These are phyloP conservation scores for Linum tenue DNA, from an alignment of 345 rosid species.

Conservation along the genomic window DNA sequence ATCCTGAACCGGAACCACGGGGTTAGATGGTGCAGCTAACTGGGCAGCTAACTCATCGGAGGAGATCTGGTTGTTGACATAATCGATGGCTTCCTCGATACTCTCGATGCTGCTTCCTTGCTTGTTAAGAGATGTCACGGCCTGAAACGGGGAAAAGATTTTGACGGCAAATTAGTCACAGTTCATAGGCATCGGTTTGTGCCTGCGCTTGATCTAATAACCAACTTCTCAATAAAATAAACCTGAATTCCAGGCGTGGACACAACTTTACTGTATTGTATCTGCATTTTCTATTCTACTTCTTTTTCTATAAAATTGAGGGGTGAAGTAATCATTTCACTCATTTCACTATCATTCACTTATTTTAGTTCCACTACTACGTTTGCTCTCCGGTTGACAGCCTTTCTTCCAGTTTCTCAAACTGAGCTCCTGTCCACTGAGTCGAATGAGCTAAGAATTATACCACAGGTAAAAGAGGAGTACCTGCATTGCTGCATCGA, in stretches of 20 bases:
- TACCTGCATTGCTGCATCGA: constrained; percentile 62
- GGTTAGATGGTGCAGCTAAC: constrained; percentile 15
- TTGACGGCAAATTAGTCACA: not conserved
- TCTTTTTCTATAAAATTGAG: too few relatives aligned
- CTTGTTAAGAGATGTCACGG: constrained; percentile 36
- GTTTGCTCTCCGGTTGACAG: too few relatives aligned
- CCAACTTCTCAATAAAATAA: too few relatives aligned
- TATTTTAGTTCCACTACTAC: too few relatives aligned
- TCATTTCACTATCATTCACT: too few relatives aligned
- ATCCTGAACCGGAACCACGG: constrained; percentile 24
- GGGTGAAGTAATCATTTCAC: too few relatives aligned
- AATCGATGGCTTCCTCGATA: constrained; percentile 58
- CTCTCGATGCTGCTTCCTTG: constrained; percentile 31
- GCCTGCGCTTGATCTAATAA: too few relatives aligned
- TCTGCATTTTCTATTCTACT: too few relatives aligned
- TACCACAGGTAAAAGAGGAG: not conserved
- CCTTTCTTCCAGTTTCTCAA: not conserved
- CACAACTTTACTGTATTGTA: too few relatives aligned
- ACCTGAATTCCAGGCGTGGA: too few relatives aligned
- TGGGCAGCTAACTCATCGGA: constrained; percentile 22
- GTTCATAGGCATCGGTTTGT: too few relatives aligned
- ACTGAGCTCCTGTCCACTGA: not conserved
- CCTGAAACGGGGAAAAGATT: constrained; percentile 32
- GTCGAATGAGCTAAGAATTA: too few relatives aligned
- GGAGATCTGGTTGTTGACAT: constrained; percentile 47